Percentiles rank a stretch among this genome's conserved stretches.
Evolutionary conservation across 1,139 yeast genomes (phyloP).

Genomic region (Yamadazyma atlantica): DNA sequence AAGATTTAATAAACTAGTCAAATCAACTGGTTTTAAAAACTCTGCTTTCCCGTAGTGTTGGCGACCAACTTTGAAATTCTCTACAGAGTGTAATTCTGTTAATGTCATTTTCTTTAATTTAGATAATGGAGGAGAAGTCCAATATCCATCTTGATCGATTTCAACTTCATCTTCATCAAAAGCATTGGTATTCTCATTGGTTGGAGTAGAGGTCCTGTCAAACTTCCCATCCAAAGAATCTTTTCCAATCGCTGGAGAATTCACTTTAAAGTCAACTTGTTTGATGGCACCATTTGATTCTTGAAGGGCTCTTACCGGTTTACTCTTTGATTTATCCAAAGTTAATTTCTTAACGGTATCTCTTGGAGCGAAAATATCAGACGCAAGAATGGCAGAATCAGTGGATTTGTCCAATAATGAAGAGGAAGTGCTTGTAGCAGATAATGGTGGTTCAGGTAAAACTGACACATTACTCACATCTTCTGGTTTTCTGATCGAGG

Average conservation of each 20-base stretch:
- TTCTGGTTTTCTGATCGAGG: slow-evolving; percentile 7
- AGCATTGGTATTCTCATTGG: slow-evolving; percentile 9
- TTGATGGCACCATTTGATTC: slow-evolving; percentile 20
- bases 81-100: slow-evolving; percentile 63
- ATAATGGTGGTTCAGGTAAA: slow-evolving; percentile 11
- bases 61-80: slow-evolving; percentile 75
- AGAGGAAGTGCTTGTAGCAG: slow-evolving; percentile 3
- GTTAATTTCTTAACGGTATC: slow-evolving; percentile 56
- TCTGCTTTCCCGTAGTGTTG: slow-evolving; percentile 74
- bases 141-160: slow-evolving; percentile 65
- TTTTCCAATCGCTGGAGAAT: background rate
- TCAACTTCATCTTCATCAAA: slow-evolving; percentile 32
- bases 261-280: slow-evolving; percentile 37
- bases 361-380: slow-evolving; percentile 73
- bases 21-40: slow-evolving; percentile 80
- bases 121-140: slow-evolving; percentile 77
- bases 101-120: slow-evolving; percentile 60
- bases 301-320: slow-evolving; percentile 4
- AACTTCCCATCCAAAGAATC: slow-evolving; percentile 3
- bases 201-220: slow-evolving; percentile 13
- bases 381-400: slow-evolving; percentile 66
- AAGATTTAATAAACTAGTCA: slow-evolving; percentile 60
- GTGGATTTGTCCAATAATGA: slow-evolving; percentile 35
- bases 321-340: slow-evolving; percentile 43
- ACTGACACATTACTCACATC: background rate